Evolutionary conservation across 2,329 filamentous ascomycete species (phyloP), one percentile per base, ranked within the genome.

Genomic region (Gaeumannomyces tritici): DNA sequence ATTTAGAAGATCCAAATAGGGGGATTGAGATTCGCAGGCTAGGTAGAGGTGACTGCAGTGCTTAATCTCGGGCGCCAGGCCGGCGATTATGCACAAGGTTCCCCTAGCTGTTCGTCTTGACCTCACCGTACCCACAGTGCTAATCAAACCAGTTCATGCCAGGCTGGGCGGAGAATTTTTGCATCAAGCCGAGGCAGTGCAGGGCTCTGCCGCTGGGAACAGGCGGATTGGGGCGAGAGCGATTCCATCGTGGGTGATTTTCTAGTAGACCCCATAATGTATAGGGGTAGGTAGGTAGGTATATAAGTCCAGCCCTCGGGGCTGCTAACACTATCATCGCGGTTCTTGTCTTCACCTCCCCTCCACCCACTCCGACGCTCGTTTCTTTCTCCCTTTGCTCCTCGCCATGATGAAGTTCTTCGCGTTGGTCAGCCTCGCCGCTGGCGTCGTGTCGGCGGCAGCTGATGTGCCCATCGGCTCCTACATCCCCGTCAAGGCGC

Each of bases 401-500:
- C 21, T 18, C 21, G 2, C 24, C 57, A 47, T 0, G 7, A 59
- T 59, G 57, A 59, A 59, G 57, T 35, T 59, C 13, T 21, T 51
- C 21, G 57, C 29, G n/a, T 6, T 59, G 8, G n/a, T 24, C 57
- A 47, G 31, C 31, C 31, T 59, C 31, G 57, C 57, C 57, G 12
- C 24, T 31, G 28, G 57, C 31, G n/a, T 59, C 31, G 31, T 31
- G n/a, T 35, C 57, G 31, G 31, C 42, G 31, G 57, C 57, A 35
- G 57, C 31, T n/a, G 42, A 31, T n/a, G 57, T 15, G 21, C n/a
- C 31, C 33, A 31, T 31, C n/a, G n/a, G 29, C 57, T 15, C 57
- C 57, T 59, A 59, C 31, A 35, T 59, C n/a, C 57, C 57, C 24
- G 27, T 27, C 57, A 59, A 59, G 57, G 57, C 57, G 11, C 57